Percentiles rank a stretch among this genome's conserved stretches.
These are phyloP conservation scores for Schizopora paradoxa DNA, from an alignment of 1,284 basidiomycete species.

Conservation along the genomic window DNA sequence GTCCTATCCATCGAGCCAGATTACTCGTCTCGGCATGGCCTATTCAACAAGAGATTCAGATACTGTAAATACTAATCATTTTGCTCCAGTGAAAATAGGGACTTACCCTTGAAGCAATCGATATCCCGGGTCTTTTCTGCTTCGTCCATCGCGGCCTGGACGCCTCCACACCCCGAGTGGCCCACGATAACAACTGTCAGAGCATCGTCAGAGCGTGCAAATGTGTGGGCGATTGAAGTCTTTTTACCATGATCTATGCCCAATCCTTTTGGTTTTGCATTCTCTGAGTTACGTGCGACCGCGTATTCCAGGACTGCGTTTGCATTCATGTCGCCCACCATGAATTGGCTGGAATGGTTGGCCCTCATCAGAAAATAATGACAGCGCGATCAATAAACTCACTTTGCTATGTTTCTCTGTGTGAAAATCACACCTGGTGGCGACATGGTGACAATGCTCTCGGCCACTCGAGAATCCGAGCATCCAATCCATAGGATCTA, in stretches of 20 bases:
- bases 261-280: constrained; percentile 38
- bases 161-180: constrained; percentile 80
- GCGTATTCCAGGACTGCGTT: constrained; percentile 81
- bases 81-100: too few relatives aligned
- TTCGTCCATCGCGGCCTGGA: constrained; percentile 54
- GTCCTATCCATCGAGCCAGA: constrained; percentile 68
- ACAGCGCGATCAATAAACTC: constrained; percentile 22
- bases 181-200: constrained; percentile 71
- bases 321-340: constrained; percentile 71
- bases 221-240: constrained; percentile 2
- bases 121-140: too few relatives aligned
- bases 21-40: too few relatives aligned
- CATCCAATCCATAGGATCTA: constrained; percentile 74
- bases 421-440: constrained; percentile 68
- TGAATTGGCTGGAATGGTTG: constrained; percentile 60
- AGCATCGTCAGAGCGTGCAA: background rate
- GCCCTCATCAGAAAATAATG: background rate
- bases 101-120: too few relatives aligned
- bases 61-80: too few relatives aligned
- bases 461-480: constrained; percentile 64
- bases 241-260: constrained; percentile 74
- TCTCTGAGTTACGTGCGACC: constrained; percentile 36
- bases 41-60: too few relatives aligned
- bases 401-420: constrained; percentile 64
- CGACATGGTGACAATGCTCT: constrained; percentile 46